Conservation (phyloP, 2,329 filamentous ascomycete genomes). For the Pyrenophora tritici-repentis region DNA sequence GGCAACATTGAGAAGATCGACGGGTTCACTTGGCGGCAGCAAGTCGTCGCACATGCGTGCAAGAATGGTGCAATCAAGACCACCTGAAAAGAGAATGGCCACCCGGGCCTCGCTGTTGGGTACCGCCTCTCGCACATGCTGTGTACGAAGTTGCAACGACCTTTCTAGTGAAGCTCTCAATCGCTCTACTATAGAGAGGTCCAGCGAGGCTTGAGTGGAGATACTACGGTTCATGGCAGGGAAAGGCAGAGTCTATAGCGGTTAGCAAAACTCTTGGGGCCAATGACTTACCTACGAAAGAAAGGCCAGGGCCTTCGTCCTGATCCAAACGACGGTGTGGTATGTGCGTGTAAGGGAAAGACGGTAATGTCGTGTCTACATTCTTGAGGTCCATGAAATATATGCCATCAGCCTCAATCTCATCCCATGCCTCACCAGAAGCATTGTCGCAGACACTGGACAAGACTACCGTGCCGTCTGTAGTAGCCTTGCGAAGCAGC, state of each 20-base stretch:
- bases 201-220: slow-evolving; percentile 18
- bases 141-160: slow-evolving; percentile 65
- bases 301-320: slow-evolving; percentile 10
- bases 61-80: slow-evolving; percentile 88
- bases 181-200: slow-evolving; percentile 54
- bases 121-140: slow-evolving; percentile 37
- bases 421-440: slow-evolving; percentile 63
- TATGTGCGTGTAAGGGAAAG: slow-evolving; percentile 22
- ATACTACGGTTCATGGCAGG: slow-evolving; percentile 50
- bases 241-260: slow-evolving; percentile 49
- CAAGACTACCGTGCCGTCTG: slow-evolving; percentile 48
- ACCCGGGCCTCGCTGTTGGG: slow-evolving; percentile 55
- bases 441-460: slow-evolving; percentile 47
- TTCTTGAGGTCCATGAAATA: slow-evolving; percentile 66
- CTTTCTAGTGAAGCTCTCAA: slow-evolving; percentile 62
- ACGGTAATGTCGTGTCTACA: background rate
- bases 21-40: slow-evolving; percentile 67
- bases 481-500: slow-evolving; percentile 63
- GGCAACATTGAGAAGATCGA: slow-evolving; percentile 93
- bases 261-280: slow-evolving; percentile 23
- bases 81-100: slow-evolving; percentile 90
- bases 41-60: slow-evolving; percentile 80
- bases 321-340: slow-evolving; percentile 28
- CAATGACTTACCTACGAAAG: slow-evolving; percentile 43
- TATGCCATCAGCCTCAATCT: slow-evolving; percentile 84